A percentile compares a stretch with the other conserved stretches of the same genome.
Conservation (phyloP, 192 early-diverging fungal genomes). For the Podila horticola region DNA sequence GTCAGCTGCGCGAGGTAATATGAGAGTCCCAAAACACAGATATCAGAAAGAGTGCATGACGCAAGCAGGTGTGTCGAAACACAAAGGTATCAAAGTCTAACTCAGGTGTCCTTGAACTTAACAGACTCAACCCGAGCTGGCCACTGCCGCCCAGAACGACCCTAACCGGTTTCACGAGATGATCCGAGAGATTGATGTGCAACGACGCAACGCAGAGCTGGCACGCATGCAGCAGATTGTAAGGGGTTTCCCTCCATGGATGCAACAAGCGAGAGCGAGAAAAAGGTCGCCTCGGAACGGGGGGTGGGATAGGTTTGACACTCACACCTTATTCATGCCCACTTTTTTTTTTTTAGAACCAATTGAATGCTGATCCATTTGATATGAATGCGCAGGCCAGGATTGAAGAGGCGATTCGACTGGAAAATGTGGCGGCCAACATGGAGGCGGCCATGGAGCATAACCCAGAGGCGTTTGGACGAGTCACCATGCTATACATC, state of each 20-base stretch:
- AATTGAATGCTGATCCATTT: slow-evolving; percentile 84
- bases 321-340: slow-evolving; percentile 1
- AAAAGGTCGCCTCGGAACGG: not conserved
- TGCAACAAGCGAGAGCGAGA: not conserved
- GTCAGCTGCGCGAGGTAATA: slow-evolving; percentile 67
- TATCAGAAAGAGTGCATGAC: slow-evolving; percentile 8
- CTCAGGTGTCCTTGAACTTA: not conserved
- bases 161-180: slow-evolving; percentile 71
- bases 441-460: slow-evolving; percentile 90
- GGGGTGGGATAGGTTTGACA: not conserved
- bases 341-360: slow-evolving; percentile 43
- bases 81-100: not conserved
- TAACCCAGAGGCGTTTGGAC: slow-evolving; percentile 94
- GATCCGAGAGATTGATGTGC: slow-evolving; percentile 67
- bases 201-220: slow-evolving; percentile 64
- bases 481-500: slow-evolving; percentile 93
- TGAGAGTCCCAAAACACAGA: not conserved
- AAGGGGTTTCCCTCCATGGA: not conserved
- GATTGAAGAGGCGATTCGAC: slow-evolving; percentile 92
- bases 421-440: slow-evolving; percentile 86
- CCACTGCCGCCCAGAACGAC: slow-evolving; percentile 69
- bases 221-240: slow-evolving; percentile 60
- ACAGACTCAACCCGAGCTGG: slow-evolving; percentile 73
- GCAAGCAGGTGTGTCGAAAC: not conserved
- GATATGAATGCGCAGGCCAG: slow-evolving; percentile 89